Conservation (phyloP, 805 yeast genomes). For the Torulaspora quercuum region DNA sequence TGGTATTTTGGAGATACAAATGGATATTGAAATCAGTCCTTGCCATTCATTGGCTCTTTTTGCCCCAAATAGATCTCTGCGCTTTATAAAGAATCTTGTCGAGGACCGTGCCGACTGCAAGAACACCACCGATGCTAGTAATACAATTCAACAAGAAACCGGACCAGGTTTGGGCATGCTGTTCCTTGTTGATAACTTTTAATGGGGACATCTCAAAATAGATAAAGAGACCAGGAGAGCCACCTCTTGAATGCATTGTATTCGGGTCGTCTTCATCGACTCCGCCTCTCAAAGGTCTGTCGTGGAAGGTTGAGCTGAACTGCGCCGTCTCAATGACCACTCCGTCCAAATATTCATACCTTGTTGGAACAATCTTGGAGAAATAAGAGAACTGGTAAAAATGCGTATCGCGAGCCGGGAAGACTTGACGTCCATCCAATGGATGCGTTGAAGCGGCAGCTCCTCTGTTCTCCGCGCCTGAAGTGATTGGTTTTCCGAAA, state of each 20-base stretch:
- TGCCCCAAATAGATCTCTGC: constrained; percentile 56
- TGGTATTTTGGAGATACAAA: constrained; percentile 3
- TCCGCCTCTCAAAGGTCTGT: constrained; percentile 82
- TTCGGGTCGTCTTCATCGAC: constrained; percentile 87
- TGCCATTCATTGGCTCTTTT: constrained; percentile 21
- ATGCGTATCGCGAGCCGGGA: constrained; percentile 45
- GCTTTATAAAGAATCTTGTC: constrained; percentile 90
- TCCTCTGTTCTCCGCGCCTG: constrained; percentile 39
- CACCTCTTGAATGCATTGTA: constrained; percentile 77
- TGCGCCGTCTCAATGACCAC: constrained; percentile 72
- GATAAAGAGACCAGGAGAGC: constrained; percentile 85
- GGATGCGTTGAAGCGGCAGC: constrained; percentile 53
- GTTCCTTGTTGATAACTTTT: constrained; percentile 83
- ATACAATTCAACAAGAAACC: constrained; percentile 78
- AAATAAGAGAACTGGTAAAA: constrained; percentile 69
- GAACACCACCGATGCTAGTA: constrained; percentile 88
- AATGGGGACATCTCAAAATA: constrained; percentile 89
- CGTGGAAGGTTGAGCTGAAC: constrained; percentile 83
- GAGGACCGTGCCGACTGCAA: constrained; percentile 85
- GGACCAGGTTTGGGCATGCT: constrained; percentile 64
- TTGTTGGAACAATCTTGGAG: constrained; percentile 84
- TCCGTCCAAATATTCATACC: constrained; percentile 63
- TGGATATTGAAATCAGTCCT: no score
- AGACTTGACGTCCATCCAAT: constrained; percentile 49
- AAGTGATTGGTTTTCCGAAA: constrained; percentile 52